phyloP scores from a whole-genome alignment of 1,284 basidiomycete genomes.

The Pseudozyma hubeiensis region DNA sequence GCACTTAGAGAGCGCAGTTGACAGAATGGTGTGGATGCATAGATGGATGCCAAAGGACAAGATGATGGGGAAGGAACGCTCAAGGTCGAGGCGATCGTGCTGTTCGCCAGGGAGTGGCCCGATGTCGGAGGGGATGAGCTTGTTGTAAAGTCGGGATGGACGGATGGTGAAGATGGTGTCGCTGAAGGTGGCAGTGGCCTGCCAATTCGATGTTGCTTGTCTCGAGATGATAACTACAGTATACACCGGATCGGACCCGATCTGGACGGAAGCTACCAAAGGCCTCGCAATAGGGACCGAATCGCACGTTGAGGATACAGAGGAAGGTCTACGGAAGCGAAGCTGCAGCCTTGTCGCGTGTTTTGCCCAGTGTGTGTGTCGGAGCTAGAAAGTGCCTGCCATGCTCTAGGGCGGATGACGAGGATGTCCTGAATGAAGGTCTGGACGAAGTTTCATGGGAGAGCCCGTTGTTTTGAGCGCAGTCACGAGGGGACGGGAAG shows the following conservation, averaged over 20 bases:
- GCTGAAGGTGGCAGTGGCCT: neutral
- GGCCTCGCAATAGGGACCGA: neutral
- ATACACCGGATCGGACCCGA: conserved; percentile 26
- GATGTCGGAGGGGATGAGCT: neutral
- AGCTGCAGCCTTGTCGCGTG: conserved; percentile 6
- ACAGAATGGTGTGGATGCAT: neutral
- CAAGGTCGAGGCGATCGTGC: too few species aligned
- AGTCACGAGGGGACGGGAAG: conserved; percentile 9
- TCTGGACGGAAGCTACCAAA: conserved; percentile 5
- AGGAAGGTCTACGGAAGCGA: neutral
- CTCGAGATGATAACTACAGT: neutral
- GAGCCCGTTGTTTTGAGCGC: conserved; percentile 8
- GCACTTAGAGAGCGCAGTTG: too few species aligned
- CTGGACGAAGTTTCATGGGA: neutral
- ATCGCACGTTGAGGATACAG: neutral
- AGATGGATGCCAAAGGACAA: too few species aligned
- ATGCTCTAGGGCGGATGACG: conserved; percentile 3
- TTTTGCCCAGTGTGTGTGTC: conserved; percentile 29
- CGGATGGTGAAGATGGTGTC: conserved; percentile 4
- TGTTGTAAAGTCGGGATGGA: neutral
- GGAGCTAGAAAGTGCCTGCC: conserved; percentile 15
- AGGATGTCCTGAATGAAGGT: neutral
- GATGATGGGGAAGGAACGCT: too few species aligned
- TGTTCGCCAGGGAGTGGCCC: neutral
- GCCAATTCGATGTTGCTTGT: neutral